Conservation (phyloP, 2,329 filamentous ascomycete species). For the Pyrenochaeta sp. region DNA sequence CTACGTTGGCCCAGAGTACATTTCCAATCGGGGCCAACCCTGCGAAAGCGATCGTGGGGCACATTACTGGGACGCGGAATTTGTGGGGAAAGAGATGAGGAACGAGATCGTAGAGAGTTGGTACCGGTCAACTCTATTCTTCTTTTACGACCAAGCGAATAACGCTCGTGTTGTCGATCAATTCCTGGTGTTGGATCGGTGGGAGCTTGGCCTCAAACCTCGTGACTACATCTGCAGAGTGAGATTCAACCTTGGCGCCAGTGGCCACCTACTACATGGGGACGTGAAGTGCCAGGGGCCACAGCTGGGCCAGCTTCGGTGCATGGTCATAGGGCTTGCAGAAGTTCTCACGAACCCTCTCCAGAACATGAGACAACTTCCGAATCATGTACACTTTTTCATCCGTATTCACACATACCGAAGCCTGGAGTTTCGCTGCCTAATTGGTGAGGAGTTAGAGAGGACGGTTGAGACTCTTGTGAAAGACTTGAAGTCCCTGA, state of each 20-base stretch:
- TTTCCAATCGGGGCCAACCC: not conserved
- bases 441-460: not conserved
- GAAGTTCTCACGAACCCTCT: not conserved
- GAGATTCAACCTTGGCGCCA: slow-evolving; percentile 1
- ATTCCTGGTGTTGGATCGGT: slow-evolving; percentile 6
- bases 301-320: not conserved
- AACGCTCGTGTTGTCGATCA: slow-evolving; percentile 5
- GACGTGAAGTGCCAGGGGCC: not conserved
- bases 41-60: not conserved
- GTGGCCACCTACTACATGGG: not conserved
- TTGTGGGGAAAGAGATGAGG: slow-evolving; percentile 2
- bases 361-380: slow-evolving; percentile 2
- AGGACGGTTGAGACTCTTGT: slow-evolving; percentile 1
- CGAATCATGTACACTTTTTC: slow-evolving; percentile 10
- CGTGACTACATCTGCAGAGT: slow-evolving; percentile 2
- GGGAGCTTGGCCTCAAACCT: slow-evolving; percentile 3
- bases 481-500: not conserved
- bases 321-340: not conserved
- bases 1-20: slow-evolving; percentile 5
- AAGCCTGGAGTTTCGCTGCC: not conserved
- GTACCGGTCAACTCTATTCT: slow-evolving; percentile 13
- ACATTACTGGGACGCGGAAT: not conserved
- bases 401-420: slow-evolving; percentile 11
- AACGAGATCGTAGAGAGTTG: slow-evolving; percentile 10
- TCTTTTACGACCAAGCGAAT: slow-evolving; percentile 9